Percentiles rank a stretch among this genome's conserved stretches.
Conservation (phyloP, 2,329 filamentous ascomycete species). For the Curvularia verruculosa region DNA sequence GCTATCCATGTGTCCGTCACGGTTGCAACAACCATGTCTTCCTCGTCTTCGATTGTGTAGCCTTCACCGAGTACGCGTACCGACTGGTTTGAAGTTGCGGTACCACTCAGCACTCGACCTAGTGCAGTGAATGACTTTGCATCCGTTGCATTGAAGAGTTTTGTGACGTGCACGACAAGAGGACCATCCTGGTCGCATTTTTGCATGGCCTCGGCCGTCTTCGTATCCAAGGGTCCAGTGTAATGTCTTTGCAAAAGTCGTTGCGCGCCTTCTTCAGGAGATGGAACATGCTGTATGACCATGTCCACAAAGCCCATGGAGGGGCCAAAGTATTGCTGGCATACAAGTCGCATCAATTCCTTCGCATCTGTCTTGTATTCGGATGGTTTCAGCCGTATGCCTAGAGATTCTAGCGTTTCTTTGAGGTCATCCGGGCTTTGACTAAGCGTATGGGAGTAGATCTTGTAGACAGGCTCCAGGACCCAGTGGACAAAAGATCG, state of each 20-base stretch:
- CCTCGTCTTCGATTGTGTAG: conserved; percentile 95
- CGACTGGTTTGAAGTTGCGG: conserved; percentile 77
- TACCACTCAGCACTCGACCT: conserved; percentile 91
- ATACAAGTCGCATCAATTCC: conserved; percentile 85
- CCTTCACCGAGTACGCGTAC: conserved; percentile 93
- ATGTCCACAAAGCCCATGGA: conserved; percentile 94
- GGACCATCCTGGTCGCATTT: conserved; percentile 88
- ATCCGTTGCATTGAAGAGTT: conserved; percentile 87
- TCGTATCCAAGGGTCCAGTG: conserved; percentile 84
- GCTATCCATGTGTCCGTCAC: conserved; percentile 88
- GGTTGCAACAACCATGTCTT: conserved; percentile 90
- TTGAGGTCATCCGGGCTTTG: conserved; percentile 86
- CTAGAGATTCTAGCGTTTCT: conserved; percentile 75
- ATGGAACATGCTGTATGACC: conserved; percentile 87
- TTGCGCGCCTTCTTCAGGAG: conserved; percentile 77
- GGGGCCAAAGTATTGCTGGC: conserved; percentile 92
- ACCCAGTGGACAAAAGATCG: conserved; percentile 94
- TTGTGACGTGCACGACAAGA: conserved; percentile 88
- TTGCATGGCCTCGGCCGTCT: conserved; percentile 79
- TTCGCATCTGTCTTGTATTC: conserved; percentile 91
- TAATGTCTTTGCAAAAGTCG: conserved; percentile 85
- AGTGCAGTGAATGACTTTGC: conserved; percentile 91
- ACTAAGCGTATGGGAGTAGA: conserved; percentile 93
- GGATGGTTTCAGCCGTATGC: conserved; percentile 87
- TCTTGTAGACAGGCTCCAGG: conserved; percentile 95